Evolutionary conservation across 2,329 filamentous ascomycete species (phyloP).

Genomic region (Volutella citrinella): DNA sequence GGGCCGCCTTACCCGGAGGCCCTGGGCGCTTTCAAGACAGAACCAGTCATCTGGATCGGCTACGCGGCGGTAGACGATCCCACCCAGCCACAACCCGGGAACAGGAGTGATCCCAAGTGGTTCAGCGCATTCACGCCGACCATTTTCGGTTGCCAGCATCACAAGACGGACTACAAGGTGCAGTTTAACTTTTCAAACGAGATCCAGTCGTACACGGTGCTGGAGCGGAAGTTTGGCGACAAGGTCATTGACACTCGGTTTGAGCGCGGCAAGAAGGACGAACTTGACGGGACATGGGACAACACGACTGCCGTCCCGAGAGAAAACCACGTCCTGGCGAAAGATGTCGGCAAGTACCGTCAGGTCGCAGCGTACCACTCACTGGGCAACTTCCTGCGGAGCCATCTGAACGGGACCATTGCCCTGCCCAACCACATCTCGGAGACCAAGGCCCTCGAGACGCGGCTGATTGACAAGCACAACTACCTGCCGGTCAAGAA

Average conservation of each 20-base stretch:
- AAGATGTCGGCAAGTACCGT: rapidly evolving
- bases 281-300: not conserved
- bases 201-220: not conserved
- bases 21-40: constrained; percentile 1
- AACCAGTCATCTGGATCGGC: constrained; percentile 15
- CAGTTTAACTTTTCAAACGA: not conserved
- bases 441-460: too few relatives aligned
- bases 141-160: constrained; percentile 9
- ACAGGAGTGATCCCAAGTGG: not conserved
- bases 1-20: not conserved
- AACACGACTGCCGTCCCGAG: not conserved
- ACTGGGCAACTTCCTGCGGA: not conserved
- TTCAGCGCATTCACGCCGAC: not conserved
- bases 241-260: constrained; percentile 5
- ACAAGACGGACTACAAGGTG: constrained; percentile 2
- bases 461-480: not conserved
- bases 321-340: not conserved
- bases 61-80: constrained; percentile 5
- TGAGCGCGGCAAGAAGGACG: not conserved
- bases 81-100: not conserved
- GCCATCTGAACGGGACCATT: rapidly evolving
- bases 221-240: rapidly evolving
- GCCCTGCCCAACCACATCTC: rapidly evolving
- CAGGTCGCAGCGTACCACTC: constrained; percentile 5
- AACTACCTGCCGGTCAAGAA: not conserved